Percentiles rank a stretch among this genome's conserved stretches.
These are phyloP conservation scores for Gomphus sp. DNA, from an alignment of 1,284 basidiomycete genomes.

Conservation along the genomic window DNA sequence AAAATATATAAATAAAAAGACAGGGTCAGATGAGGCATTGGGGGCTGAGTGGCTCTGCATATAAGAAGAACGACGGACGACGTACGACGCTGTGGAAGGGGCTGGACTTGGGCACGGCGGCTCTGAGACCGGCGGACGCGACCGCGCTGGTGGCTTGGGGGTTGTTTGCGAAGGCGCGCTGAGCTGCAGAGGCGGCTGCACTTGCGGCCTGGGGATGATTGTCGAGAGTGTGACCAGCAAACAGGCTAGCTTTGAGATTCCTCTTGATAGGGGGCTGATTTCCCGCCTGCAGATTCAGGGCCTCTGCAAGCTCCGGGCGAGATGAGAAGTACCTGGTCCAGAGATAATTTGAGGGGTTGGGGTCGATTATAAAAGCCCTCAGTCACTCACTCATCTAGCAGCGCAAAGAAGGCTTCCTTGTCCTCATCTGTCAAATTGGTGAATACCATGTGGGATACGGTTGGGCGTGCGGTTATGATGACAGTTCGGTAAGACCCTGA, in stretches of 20 bases:
- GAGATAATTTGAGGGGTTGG: not conserved
- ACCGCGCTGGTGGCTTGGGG: constrained; percentile 10
- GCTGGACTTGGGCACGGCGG: constrained; percentile 21
- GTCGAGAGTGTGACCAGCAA: too few species aligned
- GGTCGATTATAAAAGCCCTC: not conserved
- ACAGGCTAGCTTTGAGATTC: too few species aligned
- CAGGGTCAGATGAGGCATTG: not conserved
- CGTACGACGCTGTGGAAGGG: constrained; percentile 24
- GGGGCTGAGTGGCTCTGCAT: not conserved
- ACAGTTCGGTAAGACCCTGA: too few species aligned
- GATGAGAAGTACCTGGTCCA: constrained; percentile 60
- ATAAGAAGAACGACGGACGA: not conserved
- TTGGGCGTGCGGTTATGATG: not conserved
- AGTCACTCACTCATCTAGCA: constrained; percentile 55
- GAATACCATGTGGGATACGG: constrained; percentile 67
- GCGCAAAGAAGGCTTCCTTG: constrained; percentile 70
- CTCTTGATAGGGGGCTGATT: constrained; percentile 1
- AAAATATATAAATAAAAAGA: too few species aligned
- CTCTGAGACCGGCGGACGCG: constrained; percentile 12
- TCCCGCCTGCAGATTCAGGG: constrained; percentile 12
- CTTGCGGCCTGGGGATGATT: too few species aligned
- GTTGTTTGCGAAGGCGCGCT: not conserved
- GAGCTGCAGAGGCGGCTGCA: not conserved
- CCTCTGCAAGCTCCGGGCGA: constrained; percentile 49
- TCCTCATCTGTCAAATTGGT: constrained; percentile 52